Conservation (phyloP, 371 early-diverging fungal species). For the Globomyces sp. region DNA sequence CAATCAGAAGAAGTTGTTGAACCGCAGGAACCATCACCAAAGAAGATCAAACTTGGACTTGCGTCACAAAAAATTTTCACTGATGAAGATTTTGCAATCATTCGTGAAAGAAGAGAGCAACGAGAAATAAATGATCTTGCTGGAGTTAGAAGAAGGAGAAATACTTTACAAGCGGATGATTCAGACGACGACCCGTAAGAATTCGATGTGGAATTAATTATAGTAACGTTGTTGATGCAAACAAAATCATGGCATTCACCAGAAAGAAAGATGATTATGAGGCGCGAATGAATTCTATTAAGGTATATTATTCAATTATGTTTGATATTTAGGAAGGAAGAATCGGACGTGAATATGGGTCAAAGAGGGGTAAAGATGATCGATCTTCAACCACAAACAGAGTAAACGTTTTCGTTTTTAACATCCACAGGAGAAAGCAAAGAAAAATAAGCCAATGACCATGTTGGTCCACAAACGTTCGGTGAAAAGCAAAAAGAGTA, state of each 20-base stretch:
- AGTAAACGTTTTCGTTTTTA: constrained; percentile 20
- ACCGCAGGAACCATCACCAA: constrained; percentile 18
- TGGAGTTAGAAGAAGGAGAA: constrained; percentile 40
- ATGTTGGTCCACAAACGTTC: constrained; percentile 93
- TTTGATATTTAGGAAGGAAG: constrained; percentile 67
- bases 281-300: constrained; percentile 81
- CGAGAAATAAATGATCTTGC: constrained; percentile 53
- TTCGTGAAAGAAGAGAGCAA: constrained; percentile 68
- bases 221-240: constrained; percentile 49
- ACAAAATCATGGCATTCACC: constrained; percentile 76
- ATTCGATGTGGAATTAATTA: background rate
- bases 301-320: constrained; percentile 25
- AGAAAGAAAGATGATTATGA: constrained; percentile 90
- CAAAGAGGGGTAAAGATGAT: constrained; percentile 79
- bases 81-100: constrained; percentile 85
- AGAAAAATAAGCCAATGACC: constrained; percentile 84
- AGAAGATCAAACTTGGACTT: constrained; percentile 27
- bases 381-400: constrained; percentile 80
- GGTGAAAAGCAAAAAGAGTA: constrained; percentile 78
- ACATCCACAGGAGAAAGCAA: constrained; percentile 69
- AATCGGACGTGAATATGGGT: constrained; percentile 87
- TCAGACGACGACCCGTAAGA: constrained; percentile 11
- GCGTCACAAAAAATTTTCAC: constrained; percentile 68
- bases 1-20: constrained; percentile 25
- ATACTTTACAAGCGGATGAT: constrained; percentile 32